A percentile compares a stretch with the other conserved stretches of the same genome.
These are phyloP conservation scores for Candida ficus DNA, from an alignment of 805 yeast species.

Conservation along the genomic window DNA sequence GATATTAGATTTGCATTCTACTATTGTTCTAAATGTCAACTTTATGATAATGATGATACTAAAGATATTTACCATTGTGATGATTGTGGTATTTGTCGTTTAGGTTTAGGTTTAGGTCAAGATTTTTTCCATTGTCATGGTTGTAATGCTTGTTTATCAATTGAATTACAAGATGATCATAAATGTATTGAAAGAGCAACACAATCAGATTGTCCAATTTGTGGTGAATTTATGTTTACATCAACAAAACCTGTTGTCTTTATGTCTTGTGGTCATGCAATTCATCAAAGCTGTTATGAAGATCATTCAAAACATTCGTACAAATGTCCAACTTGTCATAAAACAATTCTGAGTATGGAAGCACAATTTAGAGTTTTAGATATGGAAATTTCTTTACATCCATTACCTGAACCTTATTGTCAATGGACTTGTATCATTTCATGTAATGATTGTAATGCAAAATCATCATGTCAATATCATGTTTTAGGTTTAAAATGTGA, in stretches of 20 bases:
- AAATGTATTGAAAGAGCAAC: slow-evolving; percentile 83
- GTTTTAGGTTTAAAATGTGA: slow-evolving; percentile 83
- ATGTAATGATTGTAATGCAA: slow-evolving; percentile 86
- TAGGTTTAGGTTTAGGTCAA: slow-evolving; percentile 82
- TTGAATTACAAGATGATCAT: slow-evolving; percentile 72
- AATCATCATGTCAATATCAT: slow-evolving; percentile 70
- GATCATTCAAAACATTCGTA: slow-evolving; percentile 79
- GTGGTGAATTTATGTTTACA: slow-evolving; percentile 86
- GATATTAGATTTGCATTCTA: slow-evolving; percentile 64
- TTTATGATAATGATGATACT: slow-evolving; percentile 75
- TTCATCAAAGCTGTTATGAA: slow-evolving; percentile 79
- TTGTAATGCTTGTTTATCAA: slow-evolving; percentile 84
- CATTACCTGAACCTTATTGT: slow-evolving; percentile 74
- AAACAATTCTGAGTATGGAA: slow-evolving; percentile 82
- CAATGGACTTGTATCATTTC: slow-evolving; percentile 70
- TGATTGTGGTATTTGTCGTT: slow-evolving; percentile 87
- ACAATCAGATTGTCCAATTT: slow-evolving; percentile 88
- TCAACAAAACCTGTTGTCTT: slow-evolving; percentile 79
- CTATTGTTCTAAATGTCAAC: slow-evolving; percentile 70
- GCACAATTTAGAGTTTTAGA: slow-evolving; percentile 84
- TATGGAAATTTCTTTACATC: slow-evolving; percentile 70
- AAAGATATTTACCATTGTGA: slow-evolving; percentile 90
- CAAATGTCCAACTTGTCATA: slow-evolving; percentile 87
- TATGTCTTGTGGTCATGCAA: slow-evolving; percentile 93
- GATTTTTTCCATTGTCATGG: slow-evolving; percentile 90